Conservation (phyloP, 177 flowering plant genomes). For the Vitis hybrid region DNA sequence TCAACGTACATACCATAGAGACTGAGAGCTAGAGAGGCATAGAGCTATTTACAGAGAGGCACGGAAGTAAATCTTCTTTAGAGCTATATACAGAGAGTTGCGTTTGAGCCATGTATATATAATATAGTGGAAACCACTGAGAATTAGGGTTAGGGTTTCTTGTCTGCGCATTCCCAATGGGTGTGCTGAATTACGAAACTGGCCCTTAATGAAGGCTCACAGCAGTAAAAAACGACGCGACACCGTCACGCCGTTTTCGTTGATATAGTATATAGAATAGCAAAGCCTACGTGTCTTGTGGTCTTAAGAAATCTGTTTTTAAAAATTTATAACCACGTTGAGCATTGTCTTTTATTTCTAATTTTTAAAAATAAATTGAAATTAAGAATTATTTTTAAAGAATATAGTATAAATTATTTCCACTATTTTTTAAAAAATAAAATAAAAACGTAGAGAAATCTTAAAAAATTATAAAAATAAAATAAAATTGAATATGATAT, state of each 20-base stretch:
- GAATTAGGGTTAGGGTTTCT: conserved; percentile 8
- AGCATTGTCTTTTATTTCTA: no score
- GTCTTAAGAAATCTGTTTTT: no score
- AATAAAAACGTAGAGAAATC: no score
- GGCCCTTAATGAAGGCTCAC: neutral
- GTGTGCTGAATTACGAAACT: neutral
- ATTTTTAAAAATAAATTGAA: no score
- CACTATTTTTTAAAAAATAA: no score
- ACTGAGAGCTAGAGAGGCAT: neutral
- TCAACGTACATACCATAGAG: neutral
- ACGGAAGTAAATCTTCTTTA: neutral
- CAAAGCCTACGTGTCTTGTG: no score
- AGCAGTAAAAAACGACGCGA: neutral
- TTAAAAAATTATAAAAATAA: no score
- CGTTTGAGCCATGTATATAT: neutral
- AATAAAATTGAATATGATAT: no score
- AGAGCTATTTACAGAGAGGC: neutral
- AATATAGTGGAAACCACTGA: neutral
- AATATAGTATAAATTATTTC: no score
- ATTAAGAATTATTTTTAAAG: no score
- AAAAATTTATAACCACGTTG: no score
- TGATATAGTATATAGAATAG: no score
- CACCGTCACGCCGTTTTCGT: neutral
- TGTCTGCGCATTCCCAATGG: neutral
- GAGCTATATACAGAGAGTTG: neutral